Base-by-base conservation (phyloP, 805 yeast species). In the Candida piceae region DNA sequence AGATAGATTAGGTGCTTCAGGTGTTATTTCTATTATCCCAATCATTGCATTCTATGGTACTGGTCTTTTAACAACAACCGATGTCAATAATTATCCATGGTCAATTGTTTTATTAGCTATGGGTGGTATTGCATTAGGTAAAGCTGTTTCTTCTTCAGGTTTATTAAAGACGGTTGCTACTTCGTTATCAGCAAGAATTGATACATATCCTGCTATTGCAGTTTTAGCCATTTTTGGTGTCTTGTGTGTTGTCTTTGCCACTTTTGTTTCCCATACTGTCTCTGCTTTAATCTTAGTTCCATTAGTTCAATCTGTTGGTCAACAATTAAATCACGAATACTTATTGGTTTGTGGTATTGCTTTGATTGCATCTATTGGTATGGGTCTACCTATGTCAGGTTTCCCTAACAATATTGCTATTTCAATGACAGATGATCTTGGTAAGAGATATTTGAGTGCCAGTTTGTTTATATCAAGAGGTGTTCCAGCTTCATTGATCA, bases 331-430 rank as follows among this genome's bases (percentile, higher is more conserved):
- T 16, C 76, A 69, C 39, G 74, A 75, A 24, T 54, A 65, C 40
- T 50, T 72, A 36, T 61, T 72, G 47, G 67, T 72, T 35, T 69
- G 72, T 69, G 66, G 67, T 16, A 67, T 70, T 46, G 69, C 75
- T 7, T 58, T 72, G 39, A 62, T 72, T 37, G 72, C 76, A 19
- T 70, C 76, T 7, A 64, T 71, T n/a, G 78, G 77, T 17, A 72
- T 72, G 78, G 76, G 74, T 9, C 61, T 72, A 38, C 77, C 77
- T 8, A 69, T 35, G 38, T 35, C 38, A 18, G 78, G 78, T 3
- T 72, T 72, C 60, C 78, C 78, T 16, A 72, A 72, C 48, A 73
- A 70, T 15, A 72, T 76, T n/a, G 77, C 77, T 11, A 72, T 72
- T 46, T 66, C 74, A 34, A 69, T 71, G 74, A 67, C 73, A 3